Conservation (phyloP, 768 basidiomycete genomes). For the Termitomyces titanicus region DNA sequence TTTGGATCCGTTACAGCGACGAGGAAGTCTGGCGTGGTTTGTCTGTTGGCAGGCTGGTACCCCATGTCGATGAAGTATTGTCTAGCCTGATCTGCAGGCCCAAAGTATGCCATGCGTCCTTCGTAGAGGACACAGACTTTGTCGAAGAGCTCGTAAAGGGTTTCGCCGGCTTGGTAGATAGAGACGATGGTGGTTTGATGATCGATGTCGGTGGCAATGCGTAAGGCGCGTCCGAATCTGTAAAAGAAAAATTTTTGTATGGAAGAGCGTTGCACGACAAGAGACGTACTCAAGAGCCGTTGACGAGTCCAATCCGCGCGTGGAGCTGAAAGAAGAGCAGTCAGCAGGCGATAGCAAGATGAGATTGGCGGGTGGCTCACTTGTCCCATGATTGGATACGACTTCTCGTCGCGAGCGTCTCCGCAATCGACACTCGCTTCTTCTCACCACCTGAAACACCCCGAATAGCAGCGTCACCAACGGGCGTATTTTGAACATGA, state of each 20-base stretch:
- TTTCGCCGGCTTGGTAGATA: constrained; percentile 82
- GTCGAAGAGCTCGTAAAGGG: constrained; percentile 58
- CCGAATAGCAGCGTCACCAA: constrained; percentile 74
- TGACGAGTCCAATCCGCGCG: constrained; percentile 61
- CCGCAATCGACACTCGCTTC: constrained; percentile 80
- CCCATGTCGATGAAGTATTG: constrained; percentile 76
- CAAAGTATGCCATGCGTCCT: constrained; percentile 75
- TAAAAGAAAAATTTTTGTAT: no score
- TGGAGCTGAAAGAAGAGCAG: constrained; percentile 43
- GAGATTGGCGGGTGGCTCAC: constrained; percentile 29
- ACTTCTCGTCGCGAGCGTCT: constrained; percentile 60
- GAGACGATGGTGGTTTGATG: constrained; percentile 64
- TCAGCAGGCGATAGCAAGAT: not conserved
- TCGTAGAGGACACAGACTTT: constrained; percentile 77
- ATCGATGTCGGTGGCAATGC: constrained; percentile 58
- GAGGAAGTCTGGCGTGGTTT: constrained; percentile 65
- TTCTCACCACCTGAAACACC: constrained; percentile 78
- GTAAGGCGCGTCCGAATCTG: constrained; percentile 57
- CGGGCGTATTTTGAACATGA: constrained; percentile 66
- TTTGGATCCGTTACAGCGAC: constrained; percentile 56
- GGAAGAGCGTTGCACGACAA: no score
- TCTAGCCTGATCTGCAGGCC: constrained; percentile 58
- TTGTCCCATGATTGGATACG: constrained; percentile 76
- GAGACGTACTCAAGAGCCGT: constrained; percentile 56
- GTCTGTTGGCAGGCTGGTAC: constrained; percentile 52